Evolutionary conservation across 2,329 filamentous ascomycete species (phyloP), one percentile per base, ranked within the genome.

Genomic region (Ambrosiella cleistominuta): DNA sequence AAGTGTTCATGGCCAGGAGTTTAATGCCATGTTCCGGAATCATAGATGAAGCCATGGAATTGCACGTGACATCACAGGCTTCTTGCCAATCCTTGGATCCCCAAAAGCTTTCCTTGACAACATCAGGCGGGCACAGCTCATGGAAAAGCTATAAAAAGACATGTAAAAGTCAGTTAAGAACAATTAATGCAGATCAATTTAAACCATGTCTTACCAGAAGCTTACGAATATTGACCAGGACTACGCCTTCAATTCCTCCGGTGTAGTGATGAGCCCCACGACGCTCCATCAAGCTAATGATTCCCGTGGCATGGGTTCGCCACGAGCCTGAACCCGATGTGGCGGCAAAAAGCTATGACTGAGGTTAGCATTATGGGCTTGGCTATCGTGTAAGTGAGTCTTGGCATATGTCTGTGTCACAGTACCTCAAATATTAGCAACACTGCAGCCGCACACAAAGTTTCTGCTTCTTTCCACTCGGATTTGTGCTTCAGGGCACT

Each of bases 381-480:
- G 8, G 7, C 1, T 37, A 15, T 39, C 11, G 9, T 45, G 37
- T n/a, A 52, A 38, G 56, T 1, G 19, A 19, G 15, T 12, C n/a
- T 54, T 54, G 42, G 27, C 40, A 27, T 54, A 13, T 44, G n/a
- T 40, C 38, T 17, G 15, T 15, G 35, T 13, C 15, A 57, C 15
- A 57, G 13, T 64, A 71, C 69, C 67, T 72, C 71, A 39, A 68
- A 72, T 13, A 70, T 63, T 57, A 70, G 70, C 45, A 72, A 62
- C 44, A 73, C 62, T 62, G 72, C 71, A 50, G 70, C 66, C 1
- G 74, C 64, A 56, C 69, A 72, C 35, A 72, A 63, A n/a, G 71
- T 73, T 63, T 72, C 71, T 1, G 69, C 64, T 12, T 68, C 64
- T 60, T 65, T 68, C 71, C 71, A 73, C 60, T 69, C 67, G 13